phyloP scores from a whole-genome alignment of 192 early-diverging fungal species.

The Phycomyces nitens region DNA sequence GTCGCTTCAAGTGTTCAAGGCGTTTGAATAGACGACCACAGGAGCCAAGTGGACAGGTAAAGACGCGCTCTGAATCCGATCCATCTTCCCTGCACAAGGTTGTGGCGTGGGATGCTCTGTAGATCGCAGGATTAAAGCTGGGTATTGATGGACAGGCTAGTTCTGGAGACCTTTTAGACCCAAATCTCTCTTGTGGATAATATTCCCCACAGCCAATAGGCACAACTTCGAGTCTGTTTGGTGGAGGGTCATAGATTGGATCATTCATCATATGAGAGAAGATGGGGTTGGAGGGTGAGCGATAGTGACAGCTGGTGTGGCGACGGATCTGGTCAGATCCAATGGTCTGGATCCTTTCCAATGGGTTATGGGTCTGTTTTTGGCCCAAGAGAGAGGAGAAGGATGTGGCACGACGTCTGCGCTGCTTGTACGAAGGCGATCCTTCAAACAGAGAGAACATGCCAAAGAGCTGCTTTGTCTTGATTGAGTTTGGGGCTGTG shows the following conservation, averaged over 20 bases:
- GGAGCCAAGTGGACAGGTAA: constrained; percentile 47
- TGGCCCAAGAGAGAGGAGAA: neutral
- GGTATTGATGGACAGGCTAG: constrained; percentile 5
- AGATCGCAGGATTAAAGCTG: neutral
- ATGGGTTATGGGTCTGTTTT: neutral
- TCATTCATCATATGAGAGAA: neutral
- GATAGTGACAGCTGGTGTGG: constrained; percentile 24
- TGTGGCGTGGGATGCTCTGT: neutral
- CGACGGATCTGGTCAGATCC: constrained; percentile 25
- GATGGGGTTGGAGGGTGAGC: constrained; percentile 14
- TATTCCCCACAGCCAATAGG: neutral
- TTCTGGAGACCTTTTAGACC: neutral
- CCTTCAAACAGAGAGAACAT: constrained; percentile 66
- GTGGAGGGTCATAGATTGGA: neutral
- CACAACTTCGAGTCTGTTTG: neutral
- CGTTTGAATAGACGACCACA: constrained; percentile 56
- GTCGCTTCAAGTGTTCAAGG: constrained; percentile 55
- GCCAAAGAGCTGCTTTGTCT: constrained; percentile 38
- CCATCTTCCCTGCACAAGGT: neutral
- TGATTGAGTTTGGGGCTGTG: neutral
- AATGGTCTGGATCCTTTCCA: too few species aligned
- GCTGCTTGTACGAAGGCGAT: constrained; percentile 71
- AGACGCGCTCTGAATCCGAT: constrained; percentile 14
- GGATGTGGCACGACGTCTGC: constrained; percentile 52
- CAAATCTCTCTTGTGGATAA: constrained; percentile 5